Evolutionary conservation across 2,329 filamentous ascomycete genomes (phyloP), one percentile per base, ranked within the genome.

Genomic region (Fusarium nygamai): DNA sequence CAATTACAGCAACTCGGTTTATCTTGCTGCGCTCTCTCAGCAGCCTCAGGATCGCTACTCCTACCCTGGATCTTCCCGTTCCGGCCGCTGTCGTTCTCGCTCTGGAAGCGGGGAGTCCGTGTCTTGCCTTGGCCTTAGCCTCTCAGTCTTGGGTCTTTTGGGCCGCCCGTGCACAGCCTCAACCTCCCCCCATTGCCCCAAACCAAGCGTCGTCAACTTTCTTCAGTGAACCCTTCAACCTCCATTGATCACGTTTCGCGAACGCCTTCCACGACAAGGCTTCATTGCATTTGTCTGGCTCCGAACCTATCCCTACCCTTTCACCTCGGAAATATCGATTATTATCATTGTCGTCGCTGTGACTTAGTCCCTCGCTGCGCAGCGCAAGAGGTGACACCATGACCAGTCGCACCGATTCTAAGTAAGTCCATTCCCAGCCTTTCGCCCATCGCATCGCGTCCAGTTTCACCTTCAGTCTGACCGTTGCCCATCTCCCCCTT

Each of bases 321-420:
- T 56, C 36, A 41, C 38, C 62, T 57, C 38, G 68, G 60, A 53
- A 74, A 72, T 69, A 65, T 34, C 53, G 58, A 71, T 62, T 48
- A 67, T 44, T 48, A 64, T 69, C 67, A 72, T 68, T 68, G 69
- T 64, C 61, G 56, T 76, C 67, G 73, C 65, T 66, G 75, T 76
- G 71, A 71, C 68, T 72, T 69, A 78, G 75, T 78, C 70, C 72
- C 72, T 78, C 72, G 72, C 76, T 75, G 75, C 76, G 70, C 71
- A 74, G 69, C 74, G 70, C 71, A 72, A 73, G 74, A 75, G 74
- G 75, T 76, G 76, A 77, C 78, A 77, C 72, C 76, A 79, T 79
- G 78, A 79, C 78, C 73, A 79, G 75, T 78, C 83, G 83, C 76
- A 78, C 80, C 68, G 83, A 84, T 74, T 78, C 83, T 43, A 80